Conservation (phyloP, 805 yeast species). For the Candida endomychidarum region DNA sequence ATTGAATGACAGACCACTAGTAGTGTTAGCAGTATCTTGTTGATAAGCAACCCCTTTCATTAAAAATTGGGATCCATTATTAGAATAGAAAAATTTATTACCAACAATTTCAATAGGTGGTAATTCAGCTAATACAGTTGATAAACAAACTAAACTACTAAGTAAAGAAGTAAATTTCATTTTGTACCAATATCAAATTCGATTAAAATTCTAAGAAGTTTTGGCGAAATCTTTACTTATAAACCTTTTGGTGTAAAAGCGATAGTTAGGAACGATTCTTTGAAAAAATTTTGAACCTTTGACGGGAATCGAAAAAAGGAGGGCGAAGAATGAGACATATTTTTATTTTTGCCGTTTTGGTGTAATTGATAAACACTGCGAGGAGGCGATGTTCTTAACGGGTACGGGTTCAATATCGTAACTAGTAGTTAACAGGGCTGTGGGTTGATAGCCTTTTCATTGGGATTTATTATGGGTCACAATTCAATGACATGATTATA, state of each 20-base stretch:
- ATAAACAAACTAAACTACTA: constrained; percentile 5
- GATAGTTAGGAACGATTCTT: constrained; percentile 5
- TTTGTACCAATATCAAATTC: background rate
- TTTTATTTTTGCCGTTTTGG: constrained; percentile 3
- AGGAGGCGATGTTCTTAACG: constrained; percentile 6
- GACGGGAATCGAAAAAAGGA: constrained; percentile 6
- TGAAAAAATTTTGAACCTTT: constrained; percentile 6
- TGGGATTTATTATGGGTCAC: background rate
- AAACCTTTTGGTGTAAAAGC: background rate
- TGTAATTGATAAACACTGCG: constrained; percentile 6
- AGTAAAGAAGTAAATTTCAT: constrained; percentile 4
- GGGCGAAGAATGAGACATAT: constrained; percentile 5
- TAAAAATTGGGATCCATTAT: constrained; percentile 77
- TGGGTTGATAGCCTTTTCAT: background rate
- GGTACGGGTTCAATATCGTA: background rate
- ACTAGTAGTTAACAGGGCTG: background rate
- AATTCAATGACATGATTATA: background rate
- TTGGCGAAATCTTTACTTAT: background rate
- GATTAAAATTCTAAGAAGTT: background rate
- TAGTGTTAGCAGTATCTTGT: constrained; percentile 56
- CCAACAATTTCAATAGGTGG: constrained; percentile 74
- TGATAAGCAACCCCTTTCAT: constrained; percentile 82
- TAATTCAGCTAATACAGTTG: constrained; percentile 38
- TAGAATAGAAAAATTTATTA: constrained; percentile 73
- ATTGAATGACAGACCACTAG: constrained; percentile 43